Evolutionary conservation across 73 alveolate species (phyloP).

Genomic region (Uronychia setigera): DNA sequence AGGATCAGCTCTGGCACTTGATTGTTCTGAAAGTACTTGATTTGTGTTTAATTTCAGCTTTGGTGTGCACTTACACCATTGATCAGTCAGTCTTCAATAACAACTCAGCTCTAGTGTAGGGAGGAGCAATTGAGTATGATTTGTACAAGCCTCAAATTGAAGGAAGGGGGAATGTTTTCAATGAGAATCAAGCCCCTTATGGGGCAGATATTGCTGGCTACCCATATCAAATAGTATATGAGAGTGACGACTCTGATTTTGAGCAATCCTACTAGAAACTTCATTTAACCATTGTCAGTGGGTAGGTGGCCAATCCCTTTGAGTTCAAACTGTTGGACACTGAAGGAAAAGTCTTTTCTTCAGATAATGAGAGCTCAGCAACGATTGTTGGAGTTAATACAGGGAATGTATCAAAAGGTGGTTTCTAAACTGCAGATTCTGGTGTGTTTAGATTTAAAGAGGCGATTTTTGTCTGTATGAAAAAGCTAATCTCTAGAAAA

Average conservation of each 20-base stretch:
- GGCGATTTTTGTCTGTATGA: not conserved
- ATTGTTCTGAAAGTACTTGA: not conserved
- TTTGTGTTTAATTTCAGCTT: not conserved
- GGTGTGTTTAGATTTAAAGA: not conserved
- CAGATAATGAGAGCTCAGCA: not conserved
- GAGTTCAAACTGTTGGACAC: not conserved
- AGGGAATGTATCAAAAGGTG: not conserved
- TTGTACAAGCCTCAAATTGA: conserved; percentile 1
- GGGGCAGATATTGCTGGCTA: conserved; percentile 31
- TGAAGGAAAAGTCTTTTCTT: not conserved
- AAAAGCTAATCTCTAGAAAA: not conserved
- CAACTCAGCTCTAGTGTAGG: conserved; percentile 9
- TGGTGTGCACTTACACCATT: not conserved
- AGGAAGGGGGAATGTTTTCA: not conserved
- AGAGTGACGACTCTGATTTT: too few species aligned
- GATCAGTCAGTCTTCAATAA: not conserved
- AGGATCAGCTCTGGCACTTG: not conserved
- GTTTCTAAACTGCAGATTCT: not conserved
- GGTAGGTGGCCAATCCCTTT: not conserved
- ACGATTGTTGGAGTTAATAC: not conserved
- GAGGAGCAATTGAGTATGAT: conserved; percentile 27
- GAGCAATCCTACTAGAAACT: not conserved
- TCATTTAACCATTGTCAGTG: not conserved
- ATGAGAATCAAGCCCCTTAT: conserved; percentile 14
- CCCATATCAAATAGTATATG: conserved; percentile 5